phyloP scores from a whole-genome alignment of 345 rosid genomes.

The Camelina sativa region DNA sequence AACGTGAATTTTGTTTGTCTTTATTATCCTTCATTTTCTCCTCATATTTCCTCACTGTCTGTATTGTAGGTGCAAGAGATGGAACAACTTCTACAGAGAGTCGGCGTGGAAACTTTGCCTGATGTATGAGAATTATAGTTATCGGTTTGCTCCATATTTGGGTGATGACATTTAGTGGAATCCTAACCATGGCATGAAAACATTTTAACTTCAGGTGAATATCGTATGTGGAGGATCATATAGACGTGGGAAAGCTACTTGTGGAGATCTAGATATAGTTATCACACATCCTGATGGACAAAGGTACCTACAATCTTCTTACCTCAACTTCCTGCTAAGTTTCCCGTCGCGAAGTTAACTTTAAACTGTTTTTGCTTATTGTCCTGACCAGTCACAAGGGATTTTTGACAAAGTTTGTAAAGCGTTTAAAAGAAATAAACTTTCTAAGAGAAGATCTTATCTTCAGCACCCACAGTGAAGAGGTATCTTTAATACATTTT shows the following conservation, averaged over 20 bases:
- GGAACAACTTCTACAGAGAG: constrained; percentile 77
- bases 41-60: constrained; percentile 22
- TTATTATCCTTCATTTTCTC: constrained; percentile 8
- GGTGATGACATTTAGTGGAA: background rate
- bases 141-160: background rate
- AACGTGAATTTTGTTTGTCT: constrained; percentile 17
- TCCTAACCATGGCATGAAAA: constrained; percentile 1
- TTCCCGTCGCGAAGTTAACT: constrained; percentile 5
- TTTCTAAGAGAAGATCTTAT: constrained; percentile 87
- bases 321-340: background rate
- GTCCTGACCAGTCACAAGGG: constrained; percentile 74
- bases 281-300: constrained; percentile 89
- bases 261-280: constrained; percentile 89
- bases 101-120: constrained; percentile 71
- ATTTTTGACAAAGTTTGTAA: constrained; percentile 70
- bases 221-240: constrained; percentile 95
- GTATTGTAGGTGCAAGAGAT: constrained; percentile 72
- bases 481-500: constrained; percentile 51
- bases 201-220: constrained; percentile 55
- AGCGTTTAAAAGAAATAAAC: constrained; percentile 70
- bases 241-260: constrained; percentile 93
- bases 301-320: constrained; percentile 53
- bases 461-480: constrained; percentile 83
- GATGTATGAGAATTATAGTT: constrained; percentile 59
- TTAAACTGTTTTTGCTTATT: constrained; percentile 31